A percentile compares a stretch with the other conserved stretches of the same genome.
These are phyloP conservation scores for Arthrobotrys pseudoclavata DNA, from an alignment of 2,329 filamentous ascomycete genomes.

Conservation along the genomic window DNA sequence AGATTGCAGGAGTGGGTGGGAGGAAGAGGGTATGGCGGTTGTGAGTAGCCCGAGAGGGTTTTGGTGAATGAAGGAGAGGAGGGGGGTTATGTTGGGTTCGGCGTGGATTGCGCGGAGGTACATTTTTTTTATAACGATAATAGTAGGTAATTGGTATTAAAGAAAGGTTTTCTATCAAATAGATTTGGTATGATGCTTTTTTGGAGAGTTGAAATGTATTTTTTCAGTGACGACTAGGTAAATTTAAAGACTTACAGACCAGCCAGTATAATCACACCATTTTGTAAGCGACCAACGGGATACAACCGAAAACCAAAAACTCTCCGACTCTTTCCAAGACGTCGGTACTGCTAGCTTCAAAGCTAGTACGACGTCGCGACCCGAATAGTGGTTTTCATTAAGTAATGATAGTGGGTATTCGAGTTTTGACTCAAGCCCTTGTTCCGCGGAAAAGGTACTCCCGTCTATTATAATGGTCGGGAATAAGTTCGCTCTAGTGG, in stretches of 20 bases:
- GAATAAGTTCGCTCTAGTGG: too few species aligned
- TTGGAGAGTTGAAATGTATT: neutral
- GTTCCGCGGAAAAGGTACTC: slow-evolving; percentile 4
- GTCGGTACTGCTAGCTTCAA: too few species aligned
- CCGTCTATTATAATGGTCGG: neutral
- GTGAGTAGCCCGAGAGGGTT: slow-evolving; percentile 75
- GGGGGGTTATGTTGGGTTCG: slow-evolving; percentile 68
- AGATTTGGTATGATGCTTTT: too few species aligned
- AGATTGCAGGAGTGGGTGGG: slow-evolving; percentile 71
- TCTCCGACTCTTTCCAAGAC: neutral
- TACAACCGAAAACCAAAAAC: slow-evolving; percentile 2
- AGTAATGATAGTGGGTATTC: neutral
- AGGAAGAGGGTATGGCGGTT: slow-evolving; percentile 72
- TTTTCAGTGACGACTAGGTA: neutral
- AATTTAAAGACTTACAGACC: neutral
- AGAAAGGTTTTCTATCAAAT: too few species aligned
- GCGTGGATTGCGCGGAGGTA: slow-evolving; percentile 72
- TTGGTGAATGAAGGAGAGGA: slow-evolving; percentile 72
- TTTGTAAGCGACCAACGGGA: neutral
- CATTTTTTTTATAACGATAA: slow-evolving; percentile 68
- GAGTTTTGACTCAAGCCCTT: neutral
- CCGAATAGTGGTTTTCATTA: neutral
- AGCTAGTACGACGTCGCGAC: neutral
- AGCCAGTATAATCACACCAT: neutral
- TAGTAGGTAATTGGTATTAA: too few species aligned